Evolutionary conservation across 768 basidiomycete species (phyloP).

Genomic region (Boletus barrowsii): DNA sequence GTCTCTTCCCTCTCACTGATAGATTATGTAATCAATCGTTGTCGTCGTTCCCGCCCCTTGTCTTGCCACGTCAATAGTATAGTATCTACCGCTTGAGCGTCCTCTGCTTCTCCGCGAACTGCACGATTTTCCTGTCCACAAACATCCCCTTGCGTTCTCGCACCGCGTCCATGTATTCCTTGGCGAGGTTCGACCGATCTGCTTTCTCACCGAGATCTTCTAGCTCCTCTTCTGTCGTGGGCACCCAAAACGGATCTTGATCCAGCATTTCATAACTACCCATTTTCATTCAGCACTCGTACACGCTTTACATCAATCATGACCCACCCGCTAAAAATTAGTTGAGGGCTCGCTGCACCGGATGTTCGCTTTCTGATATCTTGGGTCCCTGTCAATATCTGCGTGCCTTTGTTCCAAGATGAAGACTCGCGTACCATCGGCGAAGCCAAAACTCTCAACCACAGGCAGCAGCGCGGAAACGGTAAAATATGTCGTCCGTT

Average conservation of each 20-base stretch:
- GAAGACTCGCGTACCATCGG: constrained; percentile 63
- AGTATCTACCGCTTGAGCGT: constrained; percentile 55
- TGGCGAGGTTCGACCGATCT: constrained; percentile 90
- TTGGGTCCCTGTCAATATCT: constrained; percentile 30
- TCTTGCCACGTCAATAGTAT: constrained; percentile 12
- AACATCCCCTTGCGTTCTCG: constrained; percentile 94
- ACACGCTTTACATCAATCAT: neutral
- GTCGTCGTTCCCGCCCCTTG: constrained; percentile 4
- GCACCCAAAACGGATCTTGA: constrained; percentile 96
- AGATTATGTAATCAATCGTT: constrained; percentile 25
- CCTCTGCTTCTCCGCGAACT: constrained; percentile 96
- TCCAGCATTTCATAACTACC: constrained; percentile 87
- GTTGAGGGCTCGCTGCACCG: constrained; percentile 94
- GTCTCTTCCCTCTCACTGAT: constrained; percentile 8
- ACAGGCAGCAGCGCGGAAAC: constrained; percentile 90
- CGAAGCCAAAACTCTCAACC: constrained; percentile 96
- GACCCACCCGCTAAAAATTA: constrained; percentile 90
- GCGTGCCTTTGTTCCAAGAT: neutral
- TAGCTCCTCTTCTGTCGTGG: constrained; percentile 93
- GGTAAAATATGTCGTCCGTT: constrained; percentile 93
- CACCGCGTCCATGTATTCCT: constrained; percentile 87
- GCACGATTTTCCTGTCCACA: constrained; percentile 91
- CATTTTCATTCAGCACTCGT: constrained; percentile 15
- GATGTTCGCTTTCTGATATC: constrained; percentile 96
- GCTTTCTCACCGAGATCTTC: constrained; percentile 97